A percentile compares a stretch with the other conserved stretches of the same genome.
These are phyloP conservation scores for Blastomyces gilchristii DNA, from an alignment of 2,329 filamentous ascomycete genomes.

Conservation along the genomic window DNA sequence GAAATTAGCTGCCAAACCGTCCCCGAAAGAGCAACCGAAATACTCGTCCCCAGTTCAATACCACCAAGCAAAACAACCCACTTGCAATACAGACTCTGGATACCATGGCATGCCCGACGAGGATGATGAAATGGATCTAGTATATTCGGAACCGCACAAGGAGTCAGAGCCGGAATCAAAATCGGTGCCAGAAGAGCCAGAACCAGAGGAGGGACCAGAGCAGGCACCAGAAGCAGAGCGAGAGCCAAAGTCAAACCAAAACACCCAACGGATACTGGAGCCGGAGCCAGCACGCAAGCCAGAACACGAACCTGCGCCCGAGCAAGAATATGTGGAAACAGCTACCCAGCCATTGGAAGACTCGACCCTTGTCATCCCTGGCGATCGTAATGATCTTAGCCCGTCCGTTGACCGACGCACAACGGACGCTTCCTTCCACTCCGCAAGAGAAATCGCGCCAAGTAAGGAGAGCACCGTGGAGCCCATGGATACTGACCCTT, in stretches of 20 bases:
- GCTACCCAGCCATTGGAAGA: constrained; percentile 28
- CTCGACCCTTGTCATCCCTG: constrained; percentile 15
- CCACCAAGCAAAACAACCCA: constrained; percentile 31
- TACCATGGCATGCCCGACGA: constrained; percentile 39
- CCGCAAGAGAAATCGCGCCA: constrained; percentile 32
- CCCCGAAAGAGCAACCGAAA: constrained; percentile 13
- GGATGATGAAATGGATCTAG: constrained; percentile 30
- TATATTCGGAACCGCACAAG: constrained; percentile 9
- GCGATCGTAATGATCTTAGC: constrained; percentile 17
- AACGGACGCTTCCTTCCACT: constrained; percentile 39
- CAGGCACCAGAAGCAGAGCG: neutral
- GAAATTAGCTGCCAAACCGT: constrained; percentile 19
- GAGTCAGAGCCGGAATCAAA: neutral
- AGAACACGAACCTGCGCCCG: neutral
- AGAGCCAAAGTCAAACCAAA: neutral
- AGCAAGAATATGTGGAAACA: constrained; percentile 19
- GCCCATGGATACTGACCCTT: constrained; percentile 26
- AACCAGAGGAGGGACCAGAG: neutral
- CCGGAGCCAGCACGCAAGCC: neutral
- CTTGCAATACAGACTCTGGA: constrained; percentile 38
- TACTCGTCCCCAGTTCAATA: constrained; percentile 22
- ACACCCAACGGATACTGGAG: neutral
- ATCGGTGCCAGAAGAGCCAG: neutral
- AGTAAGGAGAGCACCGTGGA: constrained; percentile 30
- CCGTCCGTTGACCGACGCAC: constrained; percentile 28